phyloP scores from a whole-genome alignment of 257 asterid species.

The Orobanche coerulescens region DNA sequence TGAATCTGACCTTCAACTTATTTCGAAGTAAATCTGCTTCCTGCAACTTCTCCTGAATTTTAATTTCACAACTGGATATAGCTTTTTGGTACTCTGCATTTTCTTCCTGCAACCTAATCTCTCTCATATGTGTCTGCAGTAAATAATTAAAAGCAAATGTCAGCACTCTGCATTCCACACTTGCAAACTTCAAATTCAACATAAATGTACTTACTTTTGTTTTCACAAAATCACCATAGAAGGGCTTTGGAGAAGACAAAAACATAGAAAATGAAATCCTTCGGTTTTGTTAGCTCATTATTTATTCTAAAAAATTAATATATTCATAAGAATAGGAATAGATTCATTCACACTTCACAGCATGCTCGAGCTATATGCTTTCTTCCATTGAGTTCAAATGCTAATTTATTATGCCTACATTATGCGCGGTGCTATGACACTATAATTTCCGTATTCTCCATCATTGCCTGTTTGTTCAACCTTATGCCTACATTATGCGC shows the following conservation, averaged over 20 bases:
- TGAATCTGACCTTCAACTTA: conserved; percentile 66
- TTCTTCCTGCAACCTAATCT: conserved; percentile 66
- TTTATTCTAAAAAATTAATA: too few species aligned
- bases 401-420: neutral
- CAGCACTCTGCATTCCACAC: too few species aligned
- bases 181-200: conserved; percentile 1
- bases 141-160: conserved; percentile 9
- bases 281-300: too few species aligned
- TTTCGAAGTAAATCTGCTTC: conserved; percentile 61
- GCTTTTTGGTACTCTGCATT: conserved; percentile 70
- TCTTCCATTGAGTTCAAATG: neutral
- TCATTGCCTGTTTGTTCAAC: neutral
- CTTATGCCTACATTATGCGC: neutral
- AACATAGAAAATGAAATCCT: neutral
- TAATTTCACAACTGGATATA: conserved; percentile 55
- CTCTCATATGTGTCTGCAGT: conserved; percentile 64
- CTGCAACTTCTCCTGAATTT: conserved; percentile 60
- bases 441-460: neutral
- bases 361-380: conserved; percentile 3
- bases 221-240: neutral
- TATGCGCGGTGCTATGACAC: neutral
- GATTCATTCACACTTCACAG: too few species aligned
- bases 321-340: too few species aligned
- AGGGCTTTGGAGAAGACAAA: neutral
- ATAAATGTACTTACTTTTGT: neutral